Conservation (phyloP, 192 early-diverging fungal genomes). For the Coemansia sp. region DNA sequence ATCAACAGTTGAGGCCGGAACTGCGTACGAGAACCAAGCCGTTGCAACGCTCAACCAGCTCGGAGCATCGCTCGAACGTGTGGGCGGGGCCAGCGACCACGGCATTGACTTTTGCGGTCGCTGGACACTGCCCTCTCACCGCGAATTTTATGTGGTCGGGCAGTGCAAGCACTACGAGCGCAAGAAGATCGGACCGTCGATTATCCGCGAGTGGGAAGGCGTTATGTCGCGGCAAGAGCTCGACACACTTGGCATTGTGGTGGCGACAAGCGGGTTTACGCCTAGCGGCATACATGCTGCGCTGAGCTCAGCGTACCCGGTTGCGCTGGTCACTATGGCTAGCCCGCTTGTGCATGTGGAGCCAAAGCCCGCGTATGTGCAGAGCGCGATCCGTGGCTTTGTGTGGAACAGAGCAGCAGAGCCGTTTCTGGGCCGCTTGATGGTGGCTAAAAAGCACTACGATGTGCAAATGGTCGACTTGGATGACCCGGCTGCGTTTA, state of each 20-base stretch:
- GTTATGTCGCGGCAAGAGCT: constrained; percentile 48
- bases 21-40: constrained; percentile 33
- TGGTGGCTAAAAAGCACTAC: constrained; percentile 44
- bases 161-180: constrained; percentile 53
- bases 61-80: constrained; percentile 35
- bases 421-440: constrained; percentile 35
- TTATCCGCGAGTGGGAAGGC: constrained; percentile 52
- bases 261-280: constrained; percentile 45
- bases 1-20: constrained; percentile 42
- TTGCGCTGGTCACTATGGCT: constrained; percentile 37
- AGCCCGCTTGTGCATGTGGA: background rate
- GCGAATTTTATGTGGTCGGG: constrained; percentile 33
- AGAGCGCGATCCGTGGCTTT: constrained; percentile 32
- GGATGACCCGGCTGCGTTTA: constrained; percentile 29
- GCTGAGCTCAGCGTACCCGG: constrained; percentile 37
- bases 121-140: constrained; percentile 30
- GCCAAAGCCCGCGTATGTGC: background rate
- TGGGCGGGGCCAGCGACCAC: constrained; percentile 40
- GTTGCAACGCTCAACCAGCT: constrained; percentile 23
- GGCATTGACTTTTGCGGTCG: constrained; percentile 41
- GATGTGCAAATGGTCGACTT: constrained; percentile 29
- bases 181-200: constrained; percentile 42
- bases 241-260: constrained; percentile 34
- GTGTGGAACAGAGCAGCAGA: constrained; percentile 47
- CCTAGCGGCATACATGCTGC: constrained; percentile 22